These are phyloP conservation scores for Lichenothelia convexa DNA, from an alignment of 495 filamentous ascomycete species.

Conservation along the genomic window DNA sequence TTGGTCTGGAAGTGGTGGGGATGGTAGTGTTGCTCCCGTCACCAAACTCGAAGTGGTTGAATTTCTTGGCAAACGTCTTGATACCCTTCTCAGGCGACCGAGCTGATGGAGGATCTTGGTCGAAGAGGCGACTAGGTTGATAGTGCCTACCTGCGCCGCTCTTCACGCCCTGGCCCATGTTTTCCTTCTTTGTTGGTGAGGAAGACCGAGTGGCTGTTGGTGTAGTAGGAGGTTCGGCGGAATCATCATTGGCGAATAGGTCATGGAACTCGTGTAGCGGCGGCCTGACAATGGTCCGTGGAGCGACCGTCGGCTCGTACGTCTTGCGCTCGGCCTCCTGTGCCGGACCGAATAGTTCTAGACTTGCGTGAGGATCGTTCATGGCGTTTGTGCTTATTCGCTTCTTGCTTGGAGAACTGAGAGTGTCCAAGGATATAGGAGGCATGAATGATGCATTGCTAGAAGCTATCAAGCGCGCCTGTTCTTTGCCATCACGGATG, in stretches of 20 bases:
- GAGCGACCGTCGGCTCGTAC: constrained; percentile 28
- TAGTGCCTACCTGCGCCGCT: constrained; percentile 51
- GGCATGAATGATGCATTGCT: constrained; percentile 7
- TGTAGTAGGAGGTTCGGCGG: constrained; percentile 9
- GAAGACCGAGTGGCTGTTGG: constrained; percentile 12
- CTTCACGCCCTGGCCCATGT: constrained; percentile 39
- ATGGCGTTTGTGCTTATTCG: constrained; percentile 20
- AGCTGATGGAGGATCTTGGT: constrained; percentile 30
- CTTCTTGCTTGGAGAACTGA: not conserved
- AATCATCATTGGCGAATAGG: constrained; percentile 36
- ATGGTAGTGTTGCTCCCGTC: constrained; percentile 34
- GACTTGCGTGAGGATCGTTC: constrained; percentile 56
- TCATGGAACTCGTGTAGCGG: constrained; percentile 43
- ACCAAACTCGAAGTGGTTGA: constrained; percentile 71
- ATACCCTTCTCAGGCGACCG: constrained; percentile 28
- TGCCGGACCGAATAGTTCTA: constrained; percentile 46
- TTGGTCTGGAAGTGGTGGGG: too few relatives aligned
- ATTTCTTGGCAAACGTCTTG: constrained; percentile 55
- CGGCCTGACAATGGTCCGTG: constrained; percentile 38
- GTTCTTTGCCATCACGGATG: constrained; percentile 75
- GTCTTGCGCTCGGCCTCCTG: constrained; percentile 23
- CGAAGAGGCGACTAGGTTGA: constrained; percentile 51
- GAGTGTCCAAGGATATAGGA: not conserved
- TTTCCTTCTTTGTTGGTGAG: constrained; percentile 31
- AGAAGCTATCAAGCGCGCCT: constrained; percentile 49